Evolutionary conservation across 495 filamentous ascomycete genomes (phyloP), one percentile per base, ranked within the genome.

Genomic region (Bryoglossum gracile): DNA sequence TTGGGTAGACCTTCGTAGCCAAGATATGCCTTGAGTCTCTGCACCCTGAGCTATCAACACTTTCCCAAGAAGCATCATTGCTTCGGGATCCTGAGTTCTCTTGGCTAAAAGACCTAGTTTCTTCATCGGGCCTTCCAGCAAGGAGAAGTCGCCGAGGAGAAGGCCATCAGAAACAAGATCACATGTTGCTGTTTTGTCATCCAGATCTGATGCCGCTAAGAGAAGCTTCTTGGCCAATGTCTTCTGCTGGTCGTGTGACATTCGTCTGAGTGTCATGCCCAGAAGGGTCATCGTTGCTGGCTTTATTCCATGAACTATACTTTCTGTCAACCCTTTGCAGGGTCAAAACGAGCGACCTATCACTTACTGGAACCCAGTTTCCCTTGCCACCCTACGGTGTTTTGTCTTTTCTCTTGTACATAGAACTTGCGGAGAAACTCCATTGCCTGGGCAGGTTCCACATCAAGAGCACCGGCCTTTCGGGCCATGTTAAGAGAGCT

Each of bases 61-160:
- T 46, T 52, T 51, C 5, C 54, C 57, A 1, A 57, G 43, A 4
- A 54, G 16, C 2, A 43, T 23, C 57, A 60, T 60, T 11, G 57
- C 57, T 41, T 46, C 11, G 8, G 57, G 51, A 34, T 60, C 50
- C 6, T 51, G 21, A 11, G 42, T 22, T 6, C 21, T 36, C 34
- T 57, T 54, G n/a, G 50, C 54, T 13, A 60, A 6, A 0, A 37
- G 21, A 10, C 25, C 35, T 3, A 59, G 47, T 26, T 46, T 41
- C 21, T 54, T 24, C 1, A 59, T 48, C 4, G 44, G 39, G 8
- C 8, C 22, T 14, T 35, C 36, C 14, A 38, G 48, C 1, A 53
- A 24, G 11, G 56, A 19, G 2, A 54, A 24, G 10, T 5, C 23
- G 24, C 34, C 33, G 13, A 16, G 18, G 1, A 24, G 19, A n/a